phyloP scores from a whole-genome alignment of 2,329 filamentous ascomycete species.

The Xylariaceae sp. region DNA sequence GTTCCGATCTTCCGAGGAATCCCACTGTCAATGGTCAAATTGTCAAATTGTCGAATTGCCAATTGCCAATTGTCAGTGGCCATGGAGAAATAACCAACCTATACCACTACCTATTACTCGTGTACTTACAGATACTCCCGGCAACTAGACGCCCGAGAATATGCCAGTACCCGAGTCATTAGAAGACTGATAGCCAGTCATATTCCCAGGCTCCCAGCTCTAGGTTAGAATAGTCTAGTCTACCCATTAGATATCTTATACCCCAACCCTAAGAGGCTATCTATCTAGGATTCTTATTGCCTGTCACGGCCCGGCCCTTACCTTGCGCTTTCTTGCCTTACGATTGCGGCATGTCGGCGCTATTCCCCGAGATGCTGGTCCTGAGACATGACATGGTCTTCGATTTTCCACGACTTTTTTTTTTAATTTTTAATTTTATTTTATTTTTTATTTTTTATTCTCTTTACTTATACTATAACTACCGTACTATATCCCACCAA shows the following conservation, averaged over 20 bases:
- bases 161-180: constrained; percentile 13
- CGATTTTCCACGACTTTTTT: background rate
- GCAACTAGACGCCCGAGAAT: constrained; percentile 10
- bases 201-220: background rate
- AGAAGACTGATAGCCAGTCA: constrained; percentile 6
- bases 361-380: background rate
- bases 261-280: background rate
- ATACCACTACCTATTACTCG: background rate
- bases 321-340: background rate
- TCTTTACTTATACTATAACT: too few species aligned
- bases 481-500: too few species aligned
- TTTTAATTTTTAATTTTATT: too few species aligned
- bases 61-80: too few species aligned
- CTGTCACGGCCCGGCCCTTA: constrained; percentile 8
- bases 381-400: background rate
- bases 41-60: too few species aligned
- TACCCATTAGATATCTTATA: background rate
- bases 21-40: background rate
- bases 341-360: background rate
- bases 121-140: constrained; percentile 11
- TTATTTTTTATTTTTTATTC: too few species aligned
- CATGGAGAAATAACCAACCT: background rate
- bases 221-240: too few species aligned
- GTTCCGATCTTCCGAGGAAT: background rate
- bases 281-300: background rate